phyloP scores from a whole-genome alignment of 2,329 filamentous ascomycete genomes.

The Hypoxylon sp. region DNA sequence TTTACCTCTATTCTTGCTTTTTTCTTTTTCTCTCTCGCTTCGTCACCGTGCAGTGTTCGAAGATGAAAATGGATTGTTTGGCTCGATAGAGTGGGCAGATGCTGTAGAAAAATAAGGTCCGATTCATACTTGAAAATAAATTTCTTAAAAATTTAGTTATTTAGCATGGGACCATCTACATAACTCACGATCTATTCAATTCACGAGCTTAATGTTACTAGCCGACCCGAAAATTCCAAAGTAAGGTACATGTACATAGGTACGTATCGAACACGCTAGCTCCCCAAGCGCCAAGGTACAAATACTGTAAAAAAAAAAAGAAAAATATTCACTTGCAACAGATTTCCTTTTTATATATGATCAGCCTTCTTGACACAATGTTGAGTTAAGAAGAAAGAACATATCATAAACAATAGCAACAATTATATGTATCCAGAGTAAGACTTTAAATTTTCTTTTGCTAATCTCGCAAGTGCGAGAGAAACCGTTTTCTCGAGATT shows the following conservation, averaged over 20 bases:
- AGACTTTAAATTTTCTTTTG: not conserved
- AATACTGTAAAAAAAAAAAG: not conserved
- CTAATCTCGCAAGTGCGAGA: slow-evolving; percentile 23
- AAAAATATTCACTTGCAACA: slow-evolving; percentile 5
- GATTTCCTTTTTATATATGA: not conserved
- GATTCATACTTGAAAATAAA: not conserved
- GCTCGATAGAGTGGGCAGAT: not conserved
- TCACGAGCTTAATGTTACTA: not conserved
- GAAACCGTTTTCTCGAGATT: not conserved
- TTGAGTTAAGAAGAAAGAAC: not conserved
- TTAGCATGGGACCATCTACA: not conserved
- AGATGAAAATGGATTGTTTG: not conserved
- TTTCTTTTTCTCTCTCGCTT: not conserved
- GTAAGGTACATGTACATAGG: not conserved
- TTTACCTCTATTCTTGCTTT: not conserved
- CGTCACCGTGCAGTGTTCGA: slow-evolving; percentile 6
- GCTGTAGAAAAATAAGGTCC: not conserved
- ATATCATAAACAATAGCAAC: not conserved
- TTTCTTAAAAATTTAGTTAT: no score
- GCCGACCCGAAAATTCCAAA: not conserved
- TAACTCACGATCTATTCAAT: not conserved
- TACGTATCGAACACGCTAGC: not conserved
- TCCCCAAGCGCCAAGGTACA: slow-evolving; percentile 12
- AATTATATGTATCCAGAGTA: not conserved
- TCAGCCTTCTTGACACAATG: not conserved